Percentiles rank a stretch among this genome's conserved stretches.
Conservation (phyloP, 2,329 filamentous ascomycete species). For the Penicillium sp. region DNA sequence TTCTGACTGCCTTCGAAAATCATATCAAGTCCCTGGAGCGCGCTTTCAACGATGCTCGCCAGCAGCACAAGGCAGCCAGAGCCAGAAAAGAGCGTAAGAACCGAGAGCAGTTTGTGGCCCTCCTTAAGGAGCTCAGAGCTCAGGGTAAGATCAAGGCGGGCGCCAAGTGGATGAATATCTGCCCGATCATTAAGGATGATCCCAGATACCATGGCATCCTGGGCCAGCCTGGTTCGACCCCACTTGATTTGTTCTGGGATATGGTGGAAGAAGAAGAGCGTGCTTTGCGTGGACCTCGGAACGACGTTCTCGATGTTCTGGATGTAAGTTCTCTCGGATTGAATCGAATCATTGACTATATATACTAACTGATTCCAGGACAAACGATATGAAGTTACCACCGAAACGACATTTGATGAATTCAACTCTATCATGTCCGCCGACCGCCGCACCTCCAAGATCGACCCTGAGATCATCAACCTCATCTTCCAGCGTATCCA, state of each 20-base stretch:
- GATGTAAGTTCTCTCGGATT: conserved; percentile 62
- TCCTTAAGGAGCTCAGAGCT: conserved; percentile 72
- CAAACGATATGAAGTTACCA: conserved; percentile 85
- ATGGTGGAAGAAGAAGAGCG: conserved; percentile 90
- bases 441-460: conserved; percentile 84
- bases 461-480: conserved; percentile 74
- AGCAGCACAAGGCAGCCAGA: conserved; percentile 80
- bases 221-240: conserved; percentile 78
- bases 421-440: conserved; percentile 79
- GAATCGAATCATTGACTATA: not conserved
- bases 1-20: conserved; percentile 89
- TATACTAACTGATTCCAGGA: conserved; percentile 60
- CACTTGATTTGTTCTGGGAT: conserved; percentile 95
- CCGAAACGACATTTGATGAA: conserved; percentile 83
- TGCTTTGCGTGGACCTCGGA: conserved; percentile 74
- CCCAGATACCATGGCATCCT: conserved; percentile 79
- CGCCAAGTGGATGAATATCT: conserved; percentile 83
- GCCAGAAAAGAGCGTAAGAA: conserved; percentile 80
- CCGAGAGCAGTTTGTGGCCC: conserved; percentile 73
- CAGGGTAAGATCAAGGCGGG: conserved; percentile 84
- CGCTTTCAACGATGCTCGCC: conserved; percentile 84
- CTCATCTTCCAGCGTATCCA: conserved; percentile 85
- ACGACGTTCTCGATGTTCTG: conserved; percentile 82
- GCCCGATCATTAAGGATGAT: conserved; percentile 73
- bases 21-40: conserved; percentile 93